Base-by-base conservation (phyloP, 2,329 filamentous ascomycete species). In the Coniella vitis region DNA sequence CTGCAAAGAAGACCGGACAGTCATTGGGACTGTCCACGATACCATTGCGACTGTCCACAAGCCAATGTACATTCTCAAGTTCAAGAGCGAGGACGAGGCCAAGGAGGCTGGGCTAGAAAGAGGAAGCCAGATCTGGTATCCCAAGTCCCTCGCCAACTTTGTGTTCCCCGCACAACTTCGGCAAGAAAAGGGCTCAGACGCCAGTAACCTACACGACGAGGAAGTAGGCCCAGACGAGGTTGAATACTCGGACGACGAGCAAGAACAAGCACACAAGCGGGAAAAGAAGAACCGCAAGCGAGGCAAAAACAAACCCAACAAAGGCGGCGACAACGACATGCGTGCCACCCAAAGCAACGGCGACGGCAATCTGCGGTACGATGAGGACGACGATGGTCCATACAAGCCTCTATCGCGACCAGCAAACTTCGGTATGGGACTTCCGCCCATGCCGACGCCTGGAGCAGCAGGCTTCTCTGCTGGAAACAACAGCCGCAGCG, bases 181-280 rank as follows among this genome's bases (percentile, higher is more conserved):
- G 65, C 77, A 75, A 45, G 64, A 86, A 60, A 97, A 95, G 69
- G 89, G 90, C 52, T 93, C 89, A 9, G 93, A 98, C 65, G 91
- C 93, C 8, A 95, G 89, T 45, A 97, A 97, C 63, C 76, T 95
- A 47, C 86, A 95, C 65, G 93, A 97, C 57, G 93, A 98, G 65
- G 91, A 97, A 68, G 78, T 90, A 7, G 82, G 71, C 14, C 84
- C 86, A 29, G 87, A 95, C 34, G 91, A 97, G 63, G 79, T 89
- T 58, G 93, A 97, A 62, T 97, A 97, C 64, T 96, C 91, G 0
- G 93, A 98, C 57, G 93, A 98, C 60, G 93, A 98, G 67, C 86
- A 87, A 57, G 93, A 98, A 66, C 85, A 86, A 7, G 87, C 90
- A 58, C 81, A 89, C 63, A 94, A 86, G 69, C 72, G 78, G 49